Percentiles rank a stretch among this genome's conserved stretches.
phyloP scores from a whole-genome alignment of 805 yeast genomes.

The Hanseniaspora hatyaiensis region DNA sequence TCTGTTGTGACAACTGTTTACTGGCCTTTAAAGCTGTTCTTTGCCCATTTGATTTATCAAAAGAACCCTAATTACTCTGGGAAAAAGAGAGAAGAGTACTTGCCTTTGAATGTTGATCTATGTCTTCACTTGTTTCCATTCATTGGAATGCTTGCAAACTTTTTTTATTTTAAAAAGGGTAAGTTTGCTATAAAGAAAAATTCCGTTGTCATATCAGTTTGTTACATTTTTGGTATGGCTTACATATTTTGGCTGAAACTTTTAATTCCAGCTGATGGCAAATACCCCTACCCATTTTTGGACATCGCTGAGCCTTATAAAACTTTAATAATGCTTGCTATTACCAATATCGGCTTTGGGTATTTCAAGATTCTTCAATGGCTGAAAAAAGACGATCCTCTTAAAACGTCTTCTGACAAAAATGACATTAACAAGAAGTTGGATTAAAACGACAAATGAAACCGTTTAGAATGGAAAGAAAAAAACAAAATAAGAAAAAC shows the following conservation, averaged over 20 bases:
- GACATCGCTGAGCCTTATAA: slow-evolving; percentile 40
- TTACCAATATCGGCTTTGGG: slow-evolving; percentile 32
- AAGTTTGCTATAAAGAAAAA: slow-evolving; percentile 32
- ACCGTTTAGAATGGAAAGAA: no score
- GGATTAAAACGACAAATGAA: no score
- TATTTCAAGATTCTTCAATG: slow-evolving; percentile 26
- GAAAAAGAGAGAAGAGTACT: background rate
- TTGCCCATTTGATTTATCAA: slow-evolving; percentile 38
- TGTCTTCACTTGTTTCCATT: slow-evolving; percentile 52
- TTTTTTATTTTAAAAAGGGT: slow-evolving; percentile 40
- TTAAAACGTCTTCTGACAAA: no score
- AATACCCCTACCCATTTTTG: slow-evolving; percentile 59
- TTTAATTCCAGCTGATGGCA: slow-evolving; percentile 38
- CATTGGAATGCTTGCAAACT: slow-evolving; percentile 41
- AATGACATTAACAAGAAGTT: no score
- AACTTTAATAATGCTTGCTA: slow-evolving; percentile 37
- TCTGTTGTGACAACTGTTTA: slow-evolving; percentile 51
- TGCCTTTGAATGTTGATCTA: slow-evolving; percentile 44
- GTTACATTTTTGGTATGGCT: slow-evolving; percentile 32
- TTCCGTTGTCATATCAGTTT: slow-evolving; percentile 32
- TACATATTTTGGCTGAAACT: slow-evolving; percentile 46
- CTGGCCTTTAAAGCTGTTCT: slow-evolving; percentile 55
- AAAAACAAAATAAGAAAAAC: background rate
- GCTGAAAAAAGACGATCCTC: slow-evolving; percentile 20
- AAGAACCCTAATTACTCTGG: slow-evolving; percentile 18